Conservation (phyloP, 306 rosid species). For the Rosa multiflora region DNA sequence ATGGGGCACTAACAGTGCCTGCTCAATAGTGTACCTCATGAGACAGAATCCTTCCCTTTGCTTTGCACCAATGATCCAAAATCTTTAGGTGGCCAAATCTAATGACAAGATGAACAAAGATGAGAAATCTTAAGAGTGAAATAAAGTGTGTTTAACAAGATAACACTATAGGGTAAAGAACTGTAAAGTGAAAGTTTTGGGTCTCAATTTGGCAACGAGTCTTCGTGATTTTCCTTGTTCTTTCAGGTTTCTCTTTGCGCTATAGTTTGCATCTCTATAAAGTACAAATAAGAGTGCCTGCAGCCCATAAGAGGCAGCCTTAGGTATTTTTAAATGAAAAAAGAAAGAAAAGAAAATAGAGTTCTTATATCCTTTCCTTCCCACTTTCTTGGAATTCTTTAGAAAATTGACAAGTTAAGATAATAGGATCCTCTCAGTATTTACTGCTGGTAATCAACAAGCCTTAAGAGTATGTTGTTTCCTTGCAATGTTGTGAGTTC, state of each 20-base stretch:
- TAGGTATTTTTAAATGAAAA: not conserved
- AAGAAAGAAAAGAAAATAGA: not conserved
- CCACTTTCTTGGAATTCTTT: not conserved
- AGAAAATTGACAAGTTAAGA: not conserved
- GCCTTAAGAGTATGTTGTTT: not conserved
- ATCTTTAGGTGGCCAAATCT: constrained; percentile 58
- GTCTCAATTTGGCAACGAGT: too few relatives aligned
- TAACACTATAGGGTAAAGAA: not conserved
- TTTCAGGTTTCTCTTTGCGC: not conserved
- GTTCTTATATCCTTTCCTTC: not conserved
- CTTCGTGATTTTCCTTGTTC: not conserved
- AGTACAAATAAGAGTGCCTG: not conserved
- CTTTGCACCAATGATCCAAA: constrained; percentile 60
- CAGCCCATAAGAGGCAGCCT: not conserved
- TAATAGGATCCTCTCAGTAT: not conserved
- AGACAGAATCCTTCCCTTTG: constrained; percentile 27
- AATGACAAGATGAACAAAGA: constrained; percentile 15
- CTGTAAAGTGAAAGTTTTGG: not conserved
- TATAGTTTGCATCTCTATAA: not conserved
- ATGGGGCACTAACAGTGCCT: not conserved
- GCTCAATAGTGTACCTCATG: constrained; percentile 33
- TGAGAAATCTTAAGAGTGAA: not conserved
- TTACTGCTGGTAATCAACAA: not conserved
- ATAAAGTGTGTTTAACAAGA: not conserved
- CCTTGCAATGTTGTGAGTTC: not conserved